Conservation (phyloP, 495 filamentous ascomycete species). For the Chaetomium cochliodes region DNA sequence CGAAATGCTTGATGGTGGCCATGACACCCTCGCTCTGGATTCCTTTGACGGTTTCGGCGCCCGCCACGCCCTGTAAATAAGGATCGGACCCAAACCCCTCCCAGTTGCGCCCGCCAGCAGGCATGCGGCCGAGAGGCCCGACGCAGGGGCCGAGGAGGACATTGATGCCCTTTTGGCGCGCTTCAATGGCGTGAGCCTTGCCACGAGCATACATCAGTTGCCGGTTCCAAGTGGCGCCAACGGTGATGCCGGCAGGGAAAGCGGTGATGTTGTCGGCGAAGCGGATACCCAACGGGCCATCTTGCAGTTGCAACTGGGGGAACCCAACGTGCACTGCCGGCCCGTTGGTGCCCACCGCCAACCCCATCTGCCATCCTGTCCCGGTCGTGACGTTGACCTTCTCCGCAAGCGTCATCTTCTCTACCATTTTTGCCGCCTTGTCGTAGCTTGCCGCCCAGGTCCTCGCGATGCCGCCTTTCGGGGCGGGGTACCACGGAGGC, state of each 20-base stretch:
- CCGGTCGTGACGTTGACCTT: conserved; percentile 96
- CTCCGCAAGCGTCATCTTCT: conserved; percentile 79
- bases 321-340: conserved; percentile 70
- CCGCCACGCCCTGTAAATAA: conserved; percentile 66
- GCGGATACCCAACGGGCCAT: conserved; percentile 70
- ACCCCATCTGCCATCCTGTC: conserved; percentile 84
- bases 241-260: conserved; percentile 66
- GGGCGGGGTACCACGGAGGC: conserved; percentile 82
- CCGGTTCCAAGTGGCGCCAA: conserved; percentile 61
- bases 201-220: conserved; percentile 68
- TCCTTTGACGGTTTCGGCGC: conserved; percentile 63
- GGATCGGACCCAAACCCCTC: conserved; percentile 77
- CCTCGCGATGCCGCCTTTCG: conserved; percentile 70
- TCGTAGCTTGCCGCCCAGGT: conserved; percentile 76
- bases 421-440: conserved; percentile 77
- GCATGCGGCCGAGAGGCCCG: conserved; percentile 67
- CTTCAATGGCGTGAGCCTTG: conserved; percentile 65
- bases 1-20: conserved; percentile 69
- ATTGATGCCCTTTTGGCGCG: conserved; percentile 69
- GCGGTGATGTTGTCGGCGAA: conserved; percentile 64
- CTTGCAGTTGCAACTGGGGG: conserved; percentile 83
- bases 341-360: conserved; percentile 88
- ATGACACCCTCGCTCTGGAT: conserved; percentile 73
- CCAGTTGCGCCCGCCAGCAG: conserved; percentile 73
- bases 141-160: conserved; percentile 67